Evolutionary conservation across 306 rosid species (phyloP), one percentile per base, ranked within the genome.

Genomic region (Prunus padus): DNA sequence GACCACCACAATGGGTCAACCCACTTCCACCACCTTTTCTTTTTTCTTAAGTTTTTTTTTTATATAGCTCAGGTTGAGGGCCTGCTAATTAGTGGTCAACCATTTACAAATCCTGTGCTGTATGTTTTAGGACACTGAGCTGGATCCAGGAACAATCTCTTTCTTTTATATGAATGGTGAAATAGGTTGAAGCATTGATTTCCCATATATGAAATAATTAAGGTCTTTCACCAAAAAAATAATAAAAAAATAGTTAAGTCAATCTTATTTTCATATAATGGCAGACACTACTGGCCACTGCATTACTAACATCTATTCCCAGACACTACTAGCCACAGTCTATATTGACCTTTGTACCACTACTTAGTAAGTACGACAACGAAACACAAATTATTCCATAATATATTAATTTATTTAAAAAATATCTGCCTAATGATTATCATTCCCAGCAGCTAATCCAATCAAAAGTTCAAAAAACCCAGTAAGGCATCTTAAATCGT

Each of bases 1-100:
- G 79, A 66, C 31, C 45, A 25, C 65, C 18, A 59, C 11, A 63
- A 2, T 63, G 18, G 62, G 77, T 78, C 82, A 71, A 71, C 73
- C 77, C 65, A 63, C 77, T 23, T 51, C 16, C 65, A 55, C 56
- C 30, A 33, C 67, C 23, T 31, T 37, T 26, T 67, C 23, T 37
- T 5, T 52, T 28, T 61, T 28, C 42, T 15, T 8, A 28, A 0
- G 42, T 14, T 8, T 22, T 33, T 52, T 22, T 52, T 2, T 6
- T n/a, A n/a, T n/a, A n/a, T 40, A 14, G 22, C 20, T 11, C 64
- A 25, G 18, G 33, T 12, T 59, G 64, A 59, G 33, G 33, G 9
- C 28, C 5, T 20, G 28, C 25, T 23, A 55, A 13, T 6, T 55
- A 20, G 13, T 10, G 9, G 28, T 55, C 61, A 55, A 55, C 61